Conservation (phyloP, 2,329 filamentous ascomycete genomes). For the Sporothrix brasiliensis region DNA sequence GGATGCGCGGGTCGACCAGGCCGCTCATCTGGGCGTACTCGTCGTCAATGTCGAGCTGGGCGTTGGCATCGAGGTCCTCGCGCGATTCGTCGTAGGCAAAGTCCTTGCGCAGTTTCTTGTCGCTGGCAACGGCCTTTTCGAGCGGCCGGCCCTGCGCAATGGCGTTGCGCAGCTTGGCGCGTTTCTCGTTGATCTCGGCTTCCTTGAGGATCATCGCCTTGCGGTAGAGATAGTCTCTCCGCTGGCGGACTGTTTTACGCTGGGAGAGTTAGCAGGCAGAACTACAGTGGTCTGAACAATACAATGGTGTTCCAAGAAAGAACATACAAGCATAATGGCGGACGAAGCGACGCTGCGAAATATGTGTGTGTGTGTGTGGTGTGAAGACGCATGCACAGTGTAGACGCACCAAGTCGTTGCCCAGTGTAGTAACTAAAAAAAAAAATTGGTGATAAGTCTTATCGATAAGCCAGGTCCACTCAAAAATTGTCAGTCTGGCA, state of each 20-base stretch:
- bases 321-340: conserved; percentile 36
- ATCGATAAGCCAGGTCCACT: conserved; percentile 29
- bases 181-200: conserved; percentile 89
- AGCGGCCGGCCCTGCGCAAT: conserved; percentile 87
- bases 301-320: neutral
- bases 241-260: conserved; percentile 75
- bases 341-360: neutral
- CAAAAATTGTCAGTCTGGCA: conserved; percentile 10
- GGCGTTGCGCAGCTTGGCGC: conserved; percentile 81
- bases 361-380: neutral
- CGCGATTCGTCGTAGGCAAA: conserved; percentile 91
- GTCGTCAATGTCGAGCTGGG: conserved; percentile 77
- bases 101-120: conserved; percentile 80
- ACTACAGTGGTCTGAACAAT: conserved; percentile 39
- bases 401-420: neutral
- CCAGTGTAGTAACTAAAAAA: conserved; percentile 12
- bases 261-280: conserved; percentile 38
- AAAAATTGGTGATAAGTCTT: conserved; percentile 30
- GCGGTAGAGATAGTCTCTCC: conserved; percentile 87
- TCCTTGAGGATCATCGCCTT: conserved; percentile 84
- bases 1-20: conserved; percentile 73
- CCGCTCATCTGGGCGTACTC: conserved; percentile 92
- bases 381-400: neutral
- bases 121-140: conserved; percentile 79
- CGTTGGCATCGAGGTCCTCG: conserved; percentile 66